Conservation (phyloP, 306 rosid species). For the Inga oerstediana region DNA sequence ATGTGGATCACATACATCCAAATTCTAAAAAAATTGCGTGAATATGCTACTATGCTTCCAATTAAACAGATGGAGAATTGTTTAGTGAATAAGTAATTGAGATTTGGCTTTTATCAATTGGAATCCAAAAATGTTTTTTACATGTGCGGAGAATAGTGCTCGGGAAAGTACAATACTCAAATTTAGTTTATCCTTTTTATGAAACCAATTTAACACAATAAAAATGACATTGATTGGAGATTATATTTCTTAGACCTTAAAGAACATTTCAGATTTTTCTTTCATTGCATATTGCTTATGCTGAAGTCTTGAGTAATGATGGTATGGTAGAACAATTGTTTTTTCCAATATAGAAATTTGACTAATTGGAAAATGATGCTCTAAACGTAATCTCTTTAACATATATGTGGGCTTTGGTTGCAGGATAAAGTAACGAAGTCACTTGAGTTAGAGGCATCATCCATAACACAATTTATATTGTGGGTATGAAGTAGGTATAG, state of each 20-base stretch:
- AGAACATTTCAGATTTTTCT: not conserved
- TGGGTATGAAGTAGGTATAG: conserved; percentile 89
- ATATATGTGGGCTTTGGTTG: conserved; percentile 26
- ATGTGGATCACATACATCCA: not conserved
- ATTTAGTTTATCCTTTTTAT: not conserved
- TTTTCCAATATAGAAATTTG: too few relatives aligned
- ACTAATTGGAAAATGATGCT: not conserved
- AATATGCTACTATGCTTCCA: not conserved
- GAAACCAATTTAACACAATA: not conserved
- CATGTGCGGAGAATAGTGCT: not conserved
- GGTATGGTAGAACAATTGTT: not conserved
- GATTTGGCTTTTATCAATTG: not conserved
- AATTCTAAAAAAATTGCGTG: not conserved
- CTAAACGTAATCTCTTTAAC: not conserved
- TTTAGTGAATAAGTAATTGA: not conserved
- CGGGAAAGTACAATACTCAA: not conserved
- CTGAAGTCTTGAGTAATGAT: not conserved
- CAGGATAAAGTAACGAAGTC: conserved; percentile 66
- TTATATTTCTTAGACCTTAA: not conserved
- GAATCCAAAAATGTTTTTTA: not conserved
- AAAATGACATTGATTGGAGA: not conserved
- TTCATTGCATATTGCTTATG: not conserved
- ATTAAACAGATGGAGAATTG: not conserved
- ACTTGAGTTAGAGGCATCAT: conserved; percentile 59
- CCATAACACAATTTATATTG: conserved; percentile 49